These are phyloP conservation scores for Zalaria obscura DNA, from an alignment of 2,329 filamentous ascomycete species.

Conservation along the genomic window DNA sequence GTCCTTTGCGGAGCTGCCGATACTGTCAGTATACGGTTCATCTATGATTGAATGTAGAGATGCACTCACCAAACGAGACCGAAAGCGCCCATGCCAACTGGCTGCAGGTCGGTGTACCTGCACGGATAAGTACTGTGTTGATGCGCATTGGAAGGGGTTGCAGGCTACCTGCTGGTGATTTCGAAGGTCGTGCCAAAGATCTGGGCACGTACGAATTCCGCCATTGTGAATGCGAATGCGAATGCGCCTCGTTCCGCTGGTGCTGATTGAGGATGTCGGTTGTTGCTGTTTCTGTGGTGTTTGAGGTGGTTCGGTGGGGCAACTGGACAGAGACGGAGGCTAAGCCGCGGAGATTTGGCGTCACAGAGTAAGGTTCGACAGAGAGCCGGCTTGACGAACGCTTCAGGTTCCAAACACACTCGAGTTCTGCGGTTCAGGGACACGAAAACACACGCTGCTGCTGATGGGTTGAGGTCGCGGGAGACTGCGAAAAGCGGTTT, in stretches of 20 bases:
- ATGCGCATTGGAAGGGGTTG: too few species aligned
- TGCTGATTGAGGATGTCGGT: not conserved
- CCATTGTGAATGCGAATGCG: slow-evolving; percentile 49
- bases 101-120: slow-evolving; percentile 95
- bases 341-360: not conserved
- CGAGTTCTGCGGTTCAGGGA: too few species aligned
- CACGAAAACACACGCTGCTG: too few species aligned
- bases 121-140: not conserved
- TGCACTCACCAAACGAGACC: slow-evolving; percentile 73
- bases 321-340: not conserved
- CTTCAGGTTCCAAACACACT: too few species aligned
- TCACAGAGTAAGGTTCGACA: not conserved
- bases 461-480: too few species aligned
- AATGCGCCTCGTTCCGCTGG: not conserved
- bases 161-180: slow-evolving; percentile 81
- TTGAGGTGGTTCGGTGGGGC: slow-evolving; percentile 1
- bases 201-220: slow-evolving; percentile 97
- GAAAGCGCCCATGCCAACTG: slow-evolving; percentile 98
- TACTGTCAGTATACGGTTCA: not conserved
- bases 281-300: not conserved
- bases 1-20: slow-evolving; percentile 77
- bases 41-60: not conserved
- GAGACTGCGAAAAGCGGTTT: too few species aligned
- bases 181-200: slow-evolving; percentile 99
- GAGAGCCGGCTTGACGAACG: too few species aligned